Conservation (phyloP, 257 asterid species). For the Ilex aquifolium region DNA sequence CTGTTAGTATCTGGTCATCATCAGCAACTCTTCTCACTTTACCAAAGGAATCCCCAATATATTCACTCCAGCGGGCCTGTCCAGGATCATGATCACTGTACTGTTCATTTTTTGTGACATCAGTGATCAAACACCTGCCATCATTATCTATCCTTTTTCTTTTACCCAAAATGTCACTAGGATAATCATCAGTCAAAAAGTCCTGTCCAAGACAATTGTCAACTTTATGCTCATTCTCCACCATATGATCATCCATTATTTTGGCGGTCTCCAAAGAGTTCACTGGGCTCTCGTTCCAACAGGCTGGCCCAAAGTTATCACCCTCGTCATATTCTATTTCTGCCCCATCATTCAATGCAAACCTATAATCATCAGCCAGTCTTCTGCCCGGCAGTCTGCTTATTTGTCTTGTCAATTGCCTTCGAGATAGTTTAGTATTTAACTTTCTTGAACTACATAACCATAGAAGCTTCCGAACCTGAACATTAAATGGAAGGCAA, state of each 20-base stretch:
- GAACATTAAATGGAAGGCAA: constrained; percentile 8
- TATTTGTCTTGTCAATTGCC: constrained; percentile 14
- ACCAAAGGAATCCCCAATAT: constrained; percentile 17
- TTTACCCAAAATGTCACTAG: constrained; percentile 26
- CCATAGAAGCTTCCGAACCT: constrained; percentile 59
- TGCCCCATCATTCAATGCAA: constrained; percentile 18
- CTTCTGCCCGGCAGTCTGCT: constrained; percentile 26
- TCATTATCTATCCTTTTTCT: constrained; percentile 39
- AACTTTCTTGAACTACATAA: constrained; percentile 58
- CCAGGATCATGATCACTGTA: constrained; percentile 10
- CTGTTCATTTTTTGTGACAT: constrained; percentile 18
- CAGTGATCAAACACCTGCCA: constrained; percentile 19
- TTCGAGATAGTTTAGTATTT: constrained; percentile 20
- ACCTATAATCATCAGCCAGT: constrained; percentile 20
- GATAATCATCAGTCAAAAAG: constrained; percentile 11
- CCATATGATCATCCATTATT: constrained; percentile 19
- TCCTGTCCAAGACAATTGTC: constrained; percentile 14
- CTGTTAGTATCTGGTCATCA: constrained; percentile 15
- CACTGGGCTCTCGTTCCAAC: constrained; percentile 19
- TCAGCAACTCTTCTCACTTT: constrained; percentile 26
- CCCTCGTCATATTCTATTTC: constrained; percentile 16
- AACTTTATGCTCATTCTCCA: constrained; percentile 20
- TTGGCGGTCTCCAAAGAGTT: constrained; percentile 20
- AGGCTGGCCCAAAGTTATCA: constrained; percentile 17
- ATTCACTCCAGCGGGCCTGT: constrained; percentile 3